phyloP scores from a whole-genome alignment of 2,329 filamentous ascomycete genomes.

The Ascomycota sp. region DNA sequence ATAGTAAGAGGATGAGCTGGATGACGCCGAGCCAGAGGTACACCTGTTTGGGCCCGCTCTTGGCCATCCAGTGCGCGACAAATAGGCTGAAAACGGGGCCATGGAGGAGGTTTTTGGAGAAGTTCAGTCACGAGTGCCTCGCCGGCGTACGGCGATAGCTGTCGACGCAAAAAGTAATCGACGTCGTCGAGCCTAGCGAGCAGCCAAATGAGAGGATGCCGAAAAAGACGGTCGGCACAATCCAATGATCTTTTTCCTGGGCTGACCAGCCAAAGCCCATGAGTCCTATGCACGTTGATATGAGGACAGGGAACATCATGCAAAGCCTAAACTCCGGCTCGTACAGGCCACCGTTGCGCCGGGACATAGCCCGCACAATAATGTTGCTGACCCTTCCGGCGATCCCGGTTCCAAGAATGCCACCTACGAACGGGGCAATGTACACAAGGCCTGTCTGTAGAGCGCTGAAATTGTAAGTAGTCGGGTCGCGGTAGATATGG shows the following conservation, averaged over 20 bases:
- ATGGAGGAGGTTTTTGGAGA: constrained; percentile 84
- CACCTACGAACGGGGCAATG: constrained; percentile 74
- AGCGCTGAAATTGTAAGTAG: constrained; percentile 60
- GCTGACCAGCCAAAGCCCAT: constrained; percentile 97
- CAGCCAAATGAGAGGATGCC: constrained; percentile 85
- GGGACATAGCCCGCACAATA: constrained; percentile 63
- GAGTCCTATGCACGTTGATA: constrained; percentile 65
- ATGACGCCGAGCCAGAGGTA: constrained; percentile 74
- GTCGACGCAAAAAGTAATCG: constrained; percentile 88
- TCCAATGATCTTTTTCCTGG: constrained; percentile 55
- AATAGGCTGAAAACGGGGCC: constrained; percentile 79
- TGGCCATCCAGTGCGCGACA: constrained; percentile 63
- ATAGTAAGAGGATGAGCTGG: constrained; percentile 54
- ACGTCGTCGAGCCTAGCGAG: constrained; percentile 70
- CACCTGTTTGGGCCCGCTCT: constrained; percentile 54
- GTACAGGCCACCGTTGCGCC: constrained; percentile 79
- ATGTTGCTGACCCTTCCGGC: constrained; percentile 76
- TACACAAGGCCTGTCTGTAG: constrained; percentile 74
- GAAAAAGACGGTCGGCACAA: constrained; percentile 85
- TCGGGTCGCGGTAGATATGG: constrained; percentile 54
- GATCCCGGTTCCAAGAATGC: constrained; percentile 75
- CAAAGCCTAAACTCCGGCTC: constrained; percentile 84
- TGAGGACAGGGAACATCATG: constrained; percentile 63
- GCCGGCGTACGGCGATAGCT: constrained; percentile 78
- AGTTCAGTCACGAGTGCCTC: constrained; percentile 94